Conservation (phyloP, 192 early-diverging fungal genomes). For the Lunasporangiospora selenospora region DNA sequence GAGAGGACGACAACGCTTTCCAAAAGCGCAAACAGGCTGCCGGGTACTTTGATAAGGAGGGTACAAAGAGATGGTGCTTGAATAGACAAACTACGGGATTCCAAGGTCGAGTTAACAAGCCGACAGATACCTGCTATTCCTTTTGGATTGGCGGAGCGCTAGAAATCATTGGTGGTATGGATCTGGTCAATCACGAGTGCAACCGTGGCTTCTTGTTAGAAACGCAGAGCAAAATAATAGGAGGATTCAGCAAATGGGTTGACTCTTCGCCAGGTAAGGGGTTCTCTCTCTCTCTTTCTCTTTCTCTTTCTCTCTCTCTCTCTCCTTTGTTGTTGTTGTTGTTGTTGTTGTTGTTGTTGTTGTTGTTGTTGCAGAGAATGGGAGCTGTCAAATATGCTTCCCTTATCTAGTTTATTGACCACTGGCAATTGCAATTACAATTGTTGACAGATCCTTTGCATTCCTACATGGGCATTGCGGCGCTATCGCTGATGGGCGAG, state of each 20-base stretch:
- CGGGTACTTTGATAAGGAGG: constrained; percentile 59
- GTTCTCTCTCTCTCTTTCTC: not conserved
- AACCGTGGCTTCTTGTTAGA: constrained; percentile 65
- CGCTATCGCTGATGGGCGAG: constrained; percentile 63
- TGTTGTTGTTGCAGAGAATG: too few species aligned
- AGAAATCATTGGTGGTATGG: constrained; percentile 66
- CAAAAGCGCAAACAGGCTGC: constrained; percentile 50
- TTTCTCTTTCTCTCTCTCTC: not conserved
- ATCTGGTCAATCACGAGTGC: constrained; percentile 62
- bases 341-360: too few species aligned
- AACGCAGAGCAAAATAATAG: constrained; percentile 65
- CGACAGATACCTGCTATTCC: constrained; percentile 93
- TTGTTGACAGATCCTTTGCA: constrained; percentile 73
- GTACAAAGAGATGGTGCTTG: constrained; percentile 78
- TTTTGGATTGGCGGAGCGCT: constrained; percentile 96
- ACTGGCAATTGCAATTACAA: constrained; percentile 1
- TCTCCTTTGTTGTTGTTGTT: not conserved
- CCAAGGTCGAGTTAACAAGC: constrained; percentile 89
- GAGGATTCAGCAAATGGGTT: constrained; percentile 67
- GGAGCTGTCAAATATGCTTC: too few species aligned
- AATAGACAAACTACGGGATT: constrained; percentile 84
- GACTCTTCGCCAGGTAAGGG: constrained; percentile 62
- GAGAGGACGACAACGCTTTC: constrained; percentile 19
- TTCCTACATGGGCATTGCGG: constrained; percentile 84
- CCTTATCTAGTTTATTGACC: not conserved